These are phyloP conservation scores for Pichia sp. DNA, from an alignment of 1,139 yeast genomes.

Conservation along the genomic window DNA sequence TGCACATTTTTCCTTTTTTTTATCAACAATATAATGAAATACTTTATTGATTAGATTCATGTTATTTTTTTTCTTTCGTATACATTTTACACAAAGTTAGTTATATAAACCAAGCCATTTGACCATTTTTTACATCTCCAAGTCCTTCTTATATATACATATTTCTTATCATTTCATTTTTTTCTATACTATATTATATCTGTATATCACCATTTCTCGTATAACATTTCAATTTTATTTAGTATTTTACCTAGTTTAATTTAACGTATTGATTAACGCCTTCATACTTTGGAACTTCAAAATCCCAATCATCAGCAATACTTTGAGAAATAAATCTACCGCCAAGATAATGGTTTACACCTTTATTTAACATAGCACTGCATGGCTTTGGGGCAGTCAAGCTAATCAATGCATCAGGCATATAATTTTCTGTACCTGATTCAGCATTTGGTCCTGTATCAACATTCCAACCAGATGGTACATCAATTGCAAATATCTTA, in stretches of 20 bases:
- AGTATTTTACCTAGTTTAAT: conserved; percentile 5
- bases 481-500: conserved; percentile 68
- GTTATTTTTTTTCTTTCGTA: background rate
- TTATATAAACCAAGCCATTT: background rate
- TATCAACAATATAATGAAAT: background rate
- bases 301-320: conserved; percentile 67
- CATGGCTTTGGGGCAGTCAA: conserved; percentile 95
- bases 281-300: conserved; percentile 51
- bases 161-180: background rate
- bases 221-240: background rate
- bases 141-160: background rate
- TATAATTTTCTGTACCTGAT: conserved; percentile 34
- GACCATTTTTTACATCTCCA: background rate
- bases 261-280: conserved; percentile 45
- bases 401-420: conserved; percentile 67
- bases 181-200: background rate
- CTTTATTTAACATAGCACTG: conserved; percentile 42
- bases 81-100: background rate
- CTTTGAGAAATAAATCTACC: conserved; percentile 70
- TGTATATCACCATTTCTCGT: background rate
- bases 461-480: conserved; percentile 97
- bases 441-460: conserved; percentile 63
- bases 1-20: background rate
- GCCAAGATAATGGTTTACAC: conserved; percentile 65
- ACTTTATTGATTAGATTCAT: background rate